These are phyloP conservation scores for Clarireedia homoeocarpa DNA, from an alignment of 2,329 filamentous ascomycete species.

Conservation along the genomic window DNA sequence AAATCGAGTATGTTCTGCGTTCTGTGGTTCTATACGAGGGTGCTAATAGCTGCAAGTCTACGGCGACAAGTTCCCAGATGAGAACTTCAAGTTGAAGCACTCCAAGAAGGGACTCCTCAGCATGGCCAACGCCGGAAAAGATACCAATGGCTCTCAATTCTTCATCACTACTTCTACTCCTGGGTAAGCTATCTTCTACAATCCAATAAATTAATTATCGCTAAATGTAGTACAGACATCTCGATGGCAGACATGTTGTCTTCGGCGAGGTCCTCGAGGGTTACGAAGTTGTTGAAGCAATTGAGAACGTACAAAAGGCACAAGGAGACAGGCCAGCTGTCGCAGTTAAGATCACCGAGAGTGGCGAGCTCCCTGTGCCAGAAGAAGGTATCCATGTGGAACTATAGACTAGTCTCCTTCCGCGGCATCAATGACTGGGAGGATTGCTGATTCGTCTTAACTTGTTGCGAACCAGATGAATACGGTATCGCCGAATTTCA, in stretches of 20 bases:
- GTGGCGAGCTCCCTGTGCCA: slow-evolving; percentile 75
- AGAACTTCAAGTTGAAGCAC: slow-evolving; percentile 96
- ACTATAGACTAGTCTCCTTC: slow-evolving; percentile 51
- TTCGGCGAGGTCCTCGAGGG: slow-evolving; percentile 86
- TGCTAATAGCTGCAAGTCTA: slow-evolving; percentile 50
- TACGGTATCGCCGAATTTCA: slow-evolving; percentile 28
- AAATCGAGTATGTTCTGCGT: slow-evolving; percentile 60
- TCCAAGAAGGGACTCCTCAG: slow-evolving; percentile 74
- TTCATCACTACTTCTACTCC: slow-evolving; percentile 83
- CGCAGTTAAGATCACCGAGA: slow-evolving; percentile 71
- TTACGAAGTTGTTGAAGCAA: slow-evolving; percentile 71
- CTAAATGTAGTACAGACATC: slow-evolving; percentile 48
- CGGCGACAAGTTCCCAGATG: slow-evolving; percentile 73
- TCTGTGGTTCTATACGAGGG: neutral
- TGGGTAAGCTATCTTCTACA: slow-evolving; percentile 38
- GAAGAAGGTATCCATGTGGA: slow-evolving; percentile 90
- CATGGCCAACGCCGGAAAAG: slow-evolving; percentile 79
- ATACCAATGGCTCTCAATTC: slow-evolving; percentile 86
- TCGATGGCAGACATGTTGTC: slow-evolving; percentile 78
- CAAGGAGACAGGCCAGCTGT: slow-evolving; percentile 60
- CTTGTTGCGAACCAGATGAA: slow-evolving; percentile 19
- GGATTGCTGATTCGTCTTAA: slow-evolving; percentile 27
- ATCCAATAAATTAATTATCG: neutral
- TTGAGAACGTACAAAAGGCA: slow-evolving; percentile 62
- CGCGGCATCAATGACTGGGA: slow-evolving; percentile 14